These are phyloP conservation scores for Botrytis squamosa DNA, from an alignment of 2,329 filamentous ascomycete genomes.

Conservation along the genomic window DNA sequence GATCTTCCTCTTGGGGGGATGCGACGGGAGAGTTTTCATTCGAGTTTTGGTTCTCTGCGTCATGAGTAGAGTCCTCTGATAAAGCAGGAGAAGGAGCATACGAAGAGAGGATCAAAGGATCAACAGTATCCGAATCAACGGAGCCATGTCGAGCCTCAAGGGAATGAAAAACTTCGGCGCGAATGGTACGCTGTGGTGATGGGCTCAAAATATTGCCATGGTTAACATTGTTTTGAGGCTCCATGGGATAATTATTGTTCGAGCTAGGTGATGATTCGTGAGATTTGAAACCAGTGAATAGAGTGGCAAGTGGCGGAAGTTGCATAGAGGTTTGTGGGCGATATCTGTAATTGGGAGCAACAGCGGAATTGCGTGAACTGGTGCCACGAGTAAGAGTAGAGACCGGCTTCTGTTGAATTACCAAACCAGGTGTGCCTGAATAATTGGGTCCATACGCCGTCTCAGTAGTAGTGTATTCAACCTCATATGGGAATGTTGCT, in stretches of 20 bases:
- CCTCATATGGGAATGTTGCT: neutral
- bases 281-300: neutral
- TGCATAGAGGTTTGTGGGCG: neutral
- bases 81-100: neutral
- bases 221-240: neutral
- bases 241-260: too few relatives aligned
- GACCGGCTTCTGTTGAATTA: neutral
- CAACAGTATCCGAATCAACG: neutral
- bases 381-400: neutral
- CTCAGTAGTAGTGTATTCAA: neutral
- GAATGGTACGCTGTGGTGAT: neutral
- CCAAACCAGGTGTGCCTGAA: neutral
- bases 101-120: neutral
- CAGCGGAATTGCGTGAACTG: neutral
- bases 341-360: neutral
- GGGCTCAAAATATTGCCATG: neutral
- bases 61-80: neutral
- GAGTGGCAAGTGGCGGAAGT: neutral
- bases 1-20: neutral
- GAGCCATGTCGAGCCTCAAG: neutral
- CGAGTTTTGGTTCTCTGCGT: neutral
- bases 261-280: neutral
- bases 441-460: neutral
- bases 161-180: neutral
- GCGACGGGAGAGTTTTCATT: neutral